A percentile compares a stretch with the other conserved stretches of the same genome.
These are phyloP conservation scores for Chlorella sp. DNA, from an alignment of 139 green algal genomes.

Conservation along the genomic window DNA sequence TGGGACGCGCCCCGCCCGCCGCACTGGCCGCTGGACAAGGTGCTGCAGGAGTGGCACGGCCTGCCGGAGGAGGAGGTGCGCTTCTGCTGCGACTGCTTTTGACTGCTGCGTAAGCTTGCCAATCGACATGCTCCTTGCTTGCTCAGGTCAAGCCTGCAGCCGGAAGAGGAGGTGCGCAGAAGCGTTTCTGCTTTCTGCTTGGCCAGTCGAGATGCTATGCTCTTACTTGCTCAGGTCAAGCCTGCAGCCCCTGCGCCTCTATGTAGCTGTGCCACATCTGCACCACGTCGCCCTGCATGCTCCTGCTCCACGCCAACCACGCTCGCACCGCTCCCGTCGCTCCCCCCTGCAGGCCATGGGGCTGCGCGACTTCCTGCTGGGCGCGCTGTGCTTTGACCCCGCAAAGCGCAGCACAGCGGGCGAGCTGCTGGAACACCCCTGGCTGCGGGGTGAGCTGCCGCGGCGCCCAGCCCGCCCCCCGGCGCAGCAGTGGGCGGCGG, in stretches of 20 bases:
- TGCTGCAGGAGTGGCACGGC: slow-evolving; percentile 96
- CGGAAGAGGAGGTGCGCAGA: too few species aligned
- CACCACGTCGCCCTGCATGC: too few species aligned
- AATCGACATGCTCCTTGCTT: too few species aligned
- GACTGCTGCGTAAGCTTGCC: too few species aligned
- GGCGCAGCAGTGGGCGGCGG: too few species aligned
- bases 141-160: too few species aligned
- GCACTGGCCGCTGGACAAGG: slow-evolving; percentile 82
- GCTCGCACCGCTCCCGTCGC: not conserved
- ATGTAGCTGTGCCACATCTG: not conserved
- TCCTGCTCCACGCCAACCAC: too few species aligned
- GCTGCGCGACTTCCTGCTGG: slow-evolving; percentile 3
- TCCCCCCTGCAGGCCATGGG: not conserved
- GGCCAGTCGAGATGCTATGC: too few species aligned
- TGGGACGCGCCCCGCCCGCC: slow-evolving; percentile 74
- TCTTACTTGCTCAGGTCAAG: not conserved
- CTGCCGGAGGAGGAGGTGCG: slow-evolving; percentile 83
- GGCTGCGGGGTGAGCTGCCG: not conserved
- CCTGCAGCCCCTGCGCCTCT: not conserved
- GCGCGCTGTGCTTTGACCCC: not conserved
- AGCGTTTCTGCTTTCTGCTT: too few species aligned
- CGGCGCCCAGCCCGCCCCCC: not conserved
- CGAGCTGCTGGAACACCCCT: slow-evolving; percentile 9
- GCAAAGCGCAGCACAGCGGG: not conserved
- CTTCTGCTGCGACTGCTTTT: too few species aligned